These are phyloP conservation scores for Aspergillus quadrilineatus DNA, from an alignment of 2,329 filamentous ascomycete genomes.

Conservation along the genomic window DNA sequence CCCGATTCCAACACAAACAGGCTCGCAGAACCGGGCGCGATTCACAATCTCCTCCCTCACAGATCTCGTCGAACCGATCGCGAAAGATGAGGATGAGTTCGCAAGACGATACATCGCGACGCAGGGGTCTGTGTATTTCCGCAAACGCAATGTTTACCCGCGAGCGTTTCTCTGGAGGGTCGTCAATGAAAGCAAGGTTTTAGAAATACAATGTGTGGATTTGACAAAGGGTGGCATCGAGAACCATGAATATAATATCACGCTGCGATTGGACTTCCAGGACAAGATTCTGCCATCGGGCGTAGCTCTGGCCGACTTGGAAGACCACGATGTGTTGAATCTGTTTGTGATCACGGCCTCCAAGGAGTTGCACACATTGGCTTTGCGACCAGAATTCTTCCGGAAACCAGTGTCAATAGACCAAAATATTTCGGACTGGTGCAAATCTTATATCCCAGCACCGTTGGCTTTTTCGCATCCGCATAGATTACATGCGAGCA, in stretches of 20 bases:
- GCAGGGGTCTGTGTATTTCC: constrained; percentile 80
- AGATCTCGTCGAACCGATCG: constrained; percentile 40
- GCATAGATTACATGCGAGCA: constrained; percentile 76
- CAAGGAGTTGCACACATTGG: constrained; percentile 80
- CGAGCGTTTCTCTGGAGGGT: constrained; percentile 90
- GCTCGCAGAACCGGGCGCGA: constrained; percentile 48
- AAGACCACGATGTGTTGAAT: constrained; percentile 73
- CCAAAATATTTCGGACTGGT: constrained; percentile 71
- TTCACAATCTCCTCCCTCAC: constrained; percentile 47
- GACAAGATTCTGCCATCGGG: constrained; percentile 72
- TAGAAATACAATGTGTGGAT: constrained; percentile 83
- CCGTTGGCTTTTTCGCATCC: constrained; percentile 74
- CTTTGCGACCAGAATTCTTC: constrained; percentile 80
- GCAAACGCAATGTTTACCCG: constrained; percentile 71
- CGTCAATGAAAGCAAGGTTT: constrained; percentile 71
- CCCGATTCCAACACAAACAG: constrained; percentile 56
- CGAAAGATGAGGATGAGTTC: constrained; percentile 67
- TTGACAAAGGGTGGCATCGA: constrained; percentile 67
- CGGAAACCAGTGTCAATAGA: constrained; percentile 67
- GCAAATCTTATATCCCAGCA: constrained; percentile 71
- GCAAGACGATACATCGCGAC: constrained; percentile 70
- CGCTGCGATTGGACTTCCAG: constrained; percentile 75
- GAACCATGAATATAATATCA: constrained; percentile 66
- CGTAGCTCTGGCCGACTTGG: constrained; percentile 76
- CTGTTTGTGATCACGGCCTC: constrained; percentile 76